Percentiles rank a stretch among this genome's conserved stretches.
Evolutionary conservation across 2,329 filamentous ascomycete genomes (phyloP).

Genomic region (Domatiomyces globalis): DNA sequence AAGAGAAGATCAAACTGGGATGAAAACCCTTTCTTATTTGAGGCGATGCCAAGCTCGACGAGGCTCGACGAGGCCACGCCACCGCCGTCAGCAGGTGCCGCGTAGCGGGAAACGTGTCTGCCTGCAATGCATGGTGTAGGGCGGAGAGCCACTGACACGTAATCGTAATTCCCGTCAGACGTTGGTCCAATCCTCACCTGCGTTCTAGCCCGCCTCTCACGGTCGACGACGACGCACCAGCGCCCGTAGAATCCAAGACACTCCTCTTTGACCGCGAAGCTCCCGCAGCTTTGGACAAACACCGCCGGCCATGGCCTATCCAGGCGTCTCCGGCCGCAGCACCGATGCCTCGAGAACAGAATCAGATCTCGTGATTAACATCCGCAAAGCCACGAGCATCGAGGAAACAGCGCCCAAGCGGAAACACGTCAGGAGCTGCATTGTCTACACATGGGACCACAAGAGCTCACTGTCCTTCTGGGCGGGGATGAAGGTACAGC

Average conservation of each 20-base stretch:
- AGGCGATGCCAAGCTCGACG: no score
- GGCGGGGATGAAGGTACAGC: constrained; percentile 89
- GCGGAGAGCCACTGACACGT: not conserved
- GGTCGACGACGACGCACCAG: no score
- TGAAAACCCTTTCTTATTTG: no score
- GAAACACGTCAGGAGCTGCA: constrained; percentile 95
- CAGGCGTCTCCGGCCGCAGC: constrained; percentile 13
- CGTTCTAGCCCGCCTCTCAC: no score
- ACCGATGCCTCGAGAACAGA: constrained; percentile 33
- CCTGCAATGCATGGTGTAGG: not conserved
- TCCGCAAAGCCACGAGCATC: constrained; percentile 53
- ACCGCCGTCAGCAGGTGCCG: not conserved
- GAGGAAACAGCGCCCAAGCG: constrained; percentile 30
- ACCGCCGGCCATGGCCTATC: not conserved
- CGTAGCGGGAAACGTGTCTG: not conserved
- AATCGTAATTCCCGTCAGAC: not conserved
- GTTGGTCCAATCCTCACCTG: not conserved
- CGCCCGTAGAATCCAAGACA: no score
- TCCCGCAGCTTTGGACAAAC: not conserved
- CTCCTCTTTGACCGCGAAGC: no score
- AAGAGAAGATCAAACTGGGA: no score
- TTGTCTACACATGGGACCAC: constrained; percentile 99
- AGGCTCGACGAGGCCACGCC: not conserved
- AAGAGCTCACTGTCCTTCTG: constrained; percentile 91
- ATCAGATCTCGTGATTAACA: constrained; percentile 50